Conservation (phyloP, 2,329 filamentous ascomycete genomes). For the Ilyonectria sp. region DNA sequence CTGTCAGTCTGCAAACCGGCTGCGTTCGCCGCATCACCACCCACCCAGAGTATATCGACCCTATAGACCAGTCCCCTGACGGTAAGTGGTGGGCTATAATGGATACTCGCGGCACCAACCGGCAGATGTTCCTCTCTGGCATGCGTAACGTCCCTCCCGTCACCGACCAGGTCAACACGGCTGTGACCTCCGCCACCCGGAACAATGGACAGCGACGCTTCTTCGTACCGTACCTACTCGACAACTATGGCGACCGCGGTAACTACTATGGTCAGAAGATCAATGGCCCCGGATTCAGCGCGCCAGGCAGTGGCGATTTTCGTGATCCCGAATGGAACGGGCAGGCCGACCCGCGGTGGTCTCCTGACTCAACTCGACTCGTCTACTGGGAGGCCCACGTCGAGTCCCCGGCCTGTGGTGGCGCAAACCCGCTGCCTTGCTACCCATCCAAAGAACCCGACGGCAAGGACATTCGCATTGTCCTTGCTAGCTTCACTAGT, state of each 20-base stretch:
- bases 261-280: slow-evolving; percentile 61
- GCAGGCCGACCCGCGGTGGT: slow-evolving; percentile 60
- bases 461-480: slow-evolving; percentile 56
- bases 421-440: slow-evolving; percentile 59
- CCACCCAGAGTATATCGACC: slow-evolving; percentile 62
- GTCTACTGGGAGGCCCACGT: slow-evolving; percentile 60
- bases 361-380: slow-evolving; percentile 59
- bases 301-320: slow-evolving; percentile 52
- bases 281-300: slow-evolving; percentile 57
- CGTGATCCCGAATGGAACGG: slow-evolving; percentile 65
- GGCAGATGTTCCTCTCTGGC: slow-evolving; percentile 58
- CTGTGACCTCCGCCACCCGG: slow-evolving; percentile 56
- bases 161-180: slow-evolving; percentile 53
- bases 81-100: slow-evolving; percentile 60
- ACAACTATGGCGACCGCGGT: slow-evolving; percentile 60
- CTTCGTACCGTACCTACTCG: slow-evolving; percentile 62
- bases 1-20: slow-evolving; percentile 58
- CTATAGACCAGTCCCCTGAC: slow-evolving; percentile 59
- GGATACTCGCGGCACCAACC: slow-evolving; percentile 59
- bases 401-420: slow-evolving; percentile 59
- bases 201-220: slow-evolving; percentile 63
- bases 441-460: slow-evolving; percentile 59
- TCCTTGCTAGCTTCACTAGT: slow-evolving; percentile 57
- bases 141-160: slow-evolving; percentile 60
- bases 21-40: slow-evolving; percentile 58